A percentile compares a stretch with the other conserved stretches of the same genome.
Evolutionary conservation across 495 filamentous ascomycete species (phyloP).

Genomic region (Aspergillus incahuasiensis): DNA sequence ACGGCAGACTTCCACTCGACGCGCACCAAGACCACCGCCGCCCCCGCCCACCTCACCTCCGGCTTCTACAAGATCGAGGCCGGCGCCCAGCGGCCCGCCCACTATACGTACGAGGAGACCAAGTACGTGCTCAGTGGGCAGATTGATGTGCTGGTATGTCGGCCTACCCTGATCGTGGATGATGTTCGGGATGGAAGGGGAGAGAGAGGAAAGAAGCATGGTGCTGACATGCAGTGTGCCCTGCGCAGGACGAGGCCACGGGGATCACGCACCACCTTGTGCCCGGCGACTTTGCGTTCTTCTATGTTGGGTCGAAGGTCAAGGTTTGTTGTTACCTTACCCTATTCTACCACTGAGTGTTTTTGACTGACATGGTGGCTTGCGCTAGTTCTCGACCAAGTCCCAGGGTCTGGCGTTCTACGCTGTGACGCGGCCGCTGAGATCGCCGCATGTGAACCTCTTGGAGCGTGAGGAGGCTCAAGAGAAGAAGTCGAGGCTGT

Average conservation of each 20-base stretch:
- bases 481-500: too few species aligned
- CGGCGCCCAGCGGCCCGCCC: constrained; percentile 23
- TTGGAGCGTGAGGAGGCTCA: constrained; percentile 24
- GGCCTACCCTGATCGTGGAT: not conserved
- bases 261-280: constrained; percentile 30
- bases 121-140: constrained; percentile 31
- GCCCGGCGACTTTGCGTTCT: constrained; percentile 31
- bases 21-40: constrained; percentile 25
- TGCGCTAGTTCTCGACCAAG: constrained; percentile 29
- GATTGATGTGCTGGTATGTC: constrained; percentile 29
- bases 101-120: constrained; percentile 28
- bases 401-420: constrained; percentile 28
- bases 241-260: constrained; percentile 28
- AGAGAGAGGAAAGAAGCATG: too few species aligned
- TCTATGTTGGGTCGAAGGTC: constrained; percentile 31
- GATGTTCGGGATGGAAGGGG: not conserved
- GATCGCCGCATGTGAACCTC: constrained; percentile 25
- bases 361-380: not conserved
- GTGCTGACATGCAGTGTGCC: not conserved
- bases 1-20: constrained; percentile 30
- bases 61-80: constrained; percentile 33
- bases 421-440: constrained; percentile 27
- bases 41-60: constrained; percentile 26
- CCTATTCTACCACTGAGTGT: too few species aligned
- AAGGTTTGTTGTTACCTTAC: constrained; percentile 27